Base-by-base conservation (phyloP, 805 yeast genomes). In the Wickerhamomyces bovis region DNA sequence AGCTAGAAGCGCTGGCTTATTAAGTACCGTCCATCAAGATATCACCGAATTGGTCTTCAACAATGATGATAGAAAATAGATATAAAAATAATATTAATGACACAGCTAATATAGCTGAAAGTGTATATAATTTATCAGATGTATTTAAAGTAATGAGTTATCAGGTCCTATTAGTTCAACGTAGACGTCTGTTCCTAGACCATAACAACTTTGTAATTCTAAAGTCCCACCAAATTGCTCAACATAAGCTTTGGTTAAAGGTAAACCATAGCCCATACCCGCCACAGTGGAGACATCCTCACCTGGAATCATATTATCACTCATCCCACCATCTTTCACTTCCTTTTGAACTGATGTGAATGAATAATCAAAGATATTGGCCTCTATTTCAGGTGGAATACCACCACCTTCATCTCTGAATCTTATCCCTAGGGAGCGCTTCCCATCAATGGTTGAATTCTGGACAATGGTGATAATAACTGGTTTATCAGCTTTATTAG, bases 201-300 rank as follows among this genome's bases (percentile, higher is more conserved):
- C 92, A 65, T 76, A 76, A 48, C 84, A 73, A 42, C 84, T 79
- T 61, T 85, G 89, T 25, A 87, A 70, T 49, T 80, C 80, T 43
- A 87, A 71, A 41, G 70, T 71, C 2, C 94, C 94, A 38, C 83
- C 84, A 61, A 85, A 84, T 60, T 83, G 73, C 57, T 81, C 85
- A 26, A 84, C 80, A 56, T 85, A 85, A 0, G 88, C 84, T 55
- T 79, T 70, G 50, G 90, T 85, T 51, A 92, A 69, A 7, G 98
- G 98, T 46, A 92, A 66, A 0, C 99, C 99, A 61, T 89, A 92
- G 0, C 98, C 98, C 86, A 94, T 85, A 0, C 99, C 99, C 0
- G 97, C 96, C 31, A 92, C 77, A 20, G 75, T 73, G 40, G 73
- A 71, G 1, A 86, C 84, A 2, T 83, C 83, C 21, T 75, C 73